Evolutionary conservation across 257 asterid species (phyloP), one percentile per base, ranked within the genome.

Genomic region (Gentiana straminea): DNA sequence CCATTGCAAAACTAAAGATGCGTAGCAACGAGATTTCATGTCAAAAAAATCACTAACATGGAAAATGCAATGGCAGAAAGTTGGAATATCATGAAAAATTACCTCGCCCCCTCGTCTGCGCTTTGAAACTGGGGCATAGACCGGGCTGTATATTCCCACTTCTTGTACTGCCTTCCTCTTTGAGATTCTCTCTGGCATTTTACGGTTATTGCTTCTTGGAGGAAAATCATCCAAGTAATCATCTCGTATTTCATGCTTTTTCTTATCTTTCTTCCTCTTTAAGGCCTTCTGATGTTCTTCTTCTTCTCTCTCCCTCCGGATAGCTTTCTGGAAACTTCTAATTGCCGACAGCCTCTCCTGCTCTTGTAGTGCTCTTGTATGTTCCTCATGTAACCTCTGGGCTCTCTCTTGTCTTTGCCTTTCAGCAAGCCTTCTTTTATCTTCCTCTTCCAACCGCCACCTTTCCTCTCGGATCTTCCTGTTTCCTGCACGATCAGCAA

Each of bases 21-120:
- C 24, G 24, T 24, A 0, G 24, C 24, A 24, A 24, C 24, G 24
- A 24, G 24, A 0, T 24, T 24, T 24, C 24, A 24, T 24, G 24
- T 24, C 24, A 24, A 24, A 24, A 24, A 24, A 24, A 24, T 24
- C 24, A 24, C 24, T 1, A 24, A 0, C 0, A 1, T 24, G 24
- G 24, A 24, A 24, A 24, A 24, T 24, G 24, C 24, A 24, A 24
- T 24, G 24, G 24, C 24, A 41, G 9, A 4, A 41, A 5, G 8
- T 41, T 41, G 46, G 46, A 41, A 24, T 2, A 41, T 0, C 46
- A 10, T 41, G 46, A 68, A 38, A 58, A 70, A 79, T 76, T 49
- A 92, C 99, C 95, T 88, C 93, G 73, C 98, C 98, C 47, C 82
- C 93, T 52, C 95, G 85, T 41, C 97, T 81, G 66, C 99, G 85